A percentile compares a stretch with the other conserved stretches of the same genome.
Evolutionary conservation across 208 protist genomes (phyloP).

Genomic region (Crithidia bombi): DNA sequence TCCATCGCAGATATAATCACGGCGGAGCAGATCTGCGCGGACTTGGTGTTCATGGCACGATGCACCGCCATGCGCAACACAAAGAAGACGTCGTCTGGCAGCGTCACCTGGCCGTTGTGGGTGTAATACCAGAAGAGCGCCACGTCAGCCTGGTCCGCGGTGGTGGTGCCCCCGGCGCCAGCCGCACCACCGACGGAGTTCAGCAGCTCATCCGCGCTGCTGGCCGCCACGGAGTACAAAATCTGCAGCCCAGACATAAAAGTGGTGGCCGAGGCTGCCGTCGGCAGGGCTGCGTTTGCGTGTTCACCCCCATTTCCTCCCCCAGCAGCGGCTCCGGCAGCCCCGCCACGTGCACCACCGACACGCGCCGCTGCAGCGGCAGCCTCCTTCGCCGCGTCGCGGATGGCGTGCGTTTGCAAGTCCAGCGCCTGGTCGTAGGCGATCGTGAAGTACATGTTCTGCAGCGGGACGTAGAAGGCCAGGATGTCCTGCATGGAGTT

Average conservation of each 20-base stretch:
- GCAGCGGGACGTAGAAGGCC: conserved; percentile 76
- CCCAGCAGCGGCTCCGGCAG: conserved; percentile 2
- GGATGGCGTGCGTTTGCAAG: conserved; percentile 63
- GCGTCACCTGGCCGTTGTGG: conserved; percentile 49
- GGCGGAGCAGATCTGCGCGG: conserved; percentile 81
- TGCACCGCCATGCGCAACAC: conserved; percentile 83
- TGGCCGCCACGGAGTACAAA: conserved; percentile 59
- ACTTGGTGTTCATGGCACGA: conserved; percentile 80
- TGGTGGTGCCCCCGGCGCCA: conserved; percentile 9
- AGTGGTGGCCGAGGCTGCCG: conserved; percentile 34
- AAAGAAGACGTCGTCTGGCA: conserved; percentile 87
- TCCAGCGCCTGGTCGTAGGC: conserved; percentile 78
- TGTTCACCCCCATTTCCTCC: neutral
- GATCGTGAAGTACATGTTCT: conserved; percentile 72
- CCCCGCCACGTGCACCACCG: neutral
- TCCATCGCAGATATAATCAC: conserved; percentile 70
- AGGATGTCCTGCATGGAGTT: conserved; percentile 80
- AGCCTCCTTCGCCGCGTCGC: conserved; percentile 26
- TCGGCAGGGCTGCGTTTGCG: neutral
- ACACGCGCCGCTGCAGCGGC: conserved; percentile 12
- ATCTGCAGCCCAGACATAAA: conserved; percentile 72
- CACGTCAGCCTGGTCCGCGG: conserved; percentile 11
- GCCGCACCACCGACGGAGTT: conserved; percentile 13
- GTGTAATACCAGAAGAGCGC: conserved; percentile 42
- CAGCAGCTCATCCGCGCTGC: conserved; percentile 39